Percentiles rank a stretch among this genome's conserved stretches.
Evolutionary conservation across 768 basidiomycete genomes (phyloP).

Genomic region (Grammothele lineata): DNA sequence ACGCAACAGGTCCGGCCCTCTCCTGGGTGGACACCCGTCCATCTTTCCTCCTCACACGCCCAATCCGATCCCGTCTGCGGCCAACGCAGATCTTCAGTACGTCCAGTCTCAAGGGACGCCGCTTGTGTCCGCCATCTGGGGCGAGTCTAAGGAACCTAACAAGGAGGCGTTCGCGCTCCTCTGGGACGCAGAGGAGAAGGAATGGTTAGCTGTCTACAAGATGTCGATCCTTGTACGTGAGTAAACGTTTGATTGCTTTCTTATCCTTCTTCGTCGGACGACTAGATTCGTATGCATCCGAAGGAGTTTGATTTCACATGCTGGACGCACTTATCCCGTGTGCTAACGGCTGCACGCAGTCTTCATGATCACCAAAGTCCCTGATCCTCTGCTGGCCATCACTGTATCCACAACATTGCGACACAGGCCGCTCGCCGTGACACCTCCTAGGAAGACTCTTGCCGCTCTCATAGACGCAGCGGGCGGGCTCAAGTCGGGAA

Average conservation of each 20-base stretch:
- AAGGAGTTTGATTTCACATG: no score
- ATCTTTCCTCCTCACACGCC: constrained; percentile 83
- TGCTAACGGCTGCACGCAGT: constrained; percentile 37
- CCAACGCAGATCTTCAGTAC: constrained; percentile 72
- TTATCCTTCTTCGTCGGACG: no score
- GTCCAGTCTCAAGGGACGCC: constrained; percentile 73
- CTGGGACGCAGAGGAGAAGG: constrained; percentile 54
- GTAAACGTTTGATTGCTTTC: constrained; percentile 24
- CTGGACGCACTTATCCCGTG: no score
- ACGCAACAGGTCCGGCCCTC: constrained; percentile 30
- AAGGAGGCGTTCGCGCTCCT: constrained; percentile 59
- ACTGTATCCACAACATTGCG: constrained; percentile 87
- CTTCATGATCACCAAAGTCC: constrained; percentile 63
- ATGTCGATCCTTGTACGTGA: constrained; percentile 76
- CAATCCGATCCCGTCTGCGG: constrained; percentile 73
- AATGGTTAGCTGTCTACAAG: constrained; percentile 80
- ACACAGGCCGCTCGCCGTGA: constrained; percentile 60
- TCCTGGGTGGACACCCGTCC: constrained; percentile 41
- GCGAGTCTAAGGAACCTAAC: constrained; percentile 37
- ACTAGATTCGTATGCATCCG: no score
- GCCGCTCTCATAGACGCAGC: constrained; percentile 28
- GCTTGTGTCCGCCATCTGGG: constrained; percentile 73
- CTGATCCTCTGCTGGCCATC: constrained; percentile 76
- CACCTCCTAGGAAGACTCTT: constrained; percentile 34
- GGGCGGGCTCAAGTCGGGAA: constrained; percentile 20